Evolutionary conservation across 2,329 filamentous ascomycete species (phyloP), one percentile per base, ranked within the genome.

Genomic region (Beauveria scarabaeidicola): DNA sequence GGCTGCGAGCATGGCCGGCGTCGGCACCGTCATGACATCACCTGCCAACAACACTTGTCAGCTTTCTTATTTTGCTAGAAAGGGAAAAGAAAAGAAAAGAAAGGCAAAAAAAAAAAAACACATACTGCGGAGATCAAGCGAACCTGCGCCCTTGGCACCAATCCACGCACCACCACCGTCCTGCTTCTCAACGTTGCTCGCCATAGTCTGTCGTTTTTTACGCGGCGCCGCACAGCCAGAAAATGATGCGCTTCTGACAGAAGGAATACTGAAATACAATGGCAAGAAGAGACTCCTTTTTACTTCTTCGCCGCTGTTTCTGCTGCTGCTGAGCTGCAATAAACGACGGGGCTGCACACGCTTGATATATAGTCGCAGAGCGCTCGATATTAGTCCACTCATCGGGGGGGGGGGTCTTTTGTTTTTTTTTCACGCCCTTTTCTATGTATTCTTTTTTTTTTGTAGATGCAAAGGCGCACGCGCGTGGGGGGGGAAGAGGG

Each of bases 1-100:
- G 17, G 92, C 90, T 48, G 82, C 77, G 41, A 97, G 84, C 92
- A 96, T 97, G 4, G 87, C 83, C 1, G 83, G 72, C 0, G 89
- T 94, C 0, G 90, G 90, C 1, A 86, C 89, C 3, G 91, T 95
- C 72, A 80, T 76, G 25, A 75, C 76, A 67, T 82, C 80, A 63
- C 79, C 79, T 80, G 52, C 27, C 10, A 19, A 6, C 2, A 9
- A n/a, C 11, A 4, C 6, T 2, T 11, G 19, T 44, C n/a, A 44
- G 41, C 41, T 13, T 13, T 32, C 9, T 29, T 9, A 29, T 10
- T 29, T 2, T 29, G 27, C 27, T 29, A 29, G n/a, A n/a, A n/a
- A n/a, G n/a, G n/a, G n/a, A 32, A 11, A 11, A 11, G 11, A 32
- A 11, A 1, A 10, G 11, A 10, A 11, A 9, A 7, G 6, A 0